Evolutionary conservation across 176 grass and related monocot genomes (phyloP), one percentile per base, ranked within the genome.

Genomic region (Oryza australiensis): DNA sequence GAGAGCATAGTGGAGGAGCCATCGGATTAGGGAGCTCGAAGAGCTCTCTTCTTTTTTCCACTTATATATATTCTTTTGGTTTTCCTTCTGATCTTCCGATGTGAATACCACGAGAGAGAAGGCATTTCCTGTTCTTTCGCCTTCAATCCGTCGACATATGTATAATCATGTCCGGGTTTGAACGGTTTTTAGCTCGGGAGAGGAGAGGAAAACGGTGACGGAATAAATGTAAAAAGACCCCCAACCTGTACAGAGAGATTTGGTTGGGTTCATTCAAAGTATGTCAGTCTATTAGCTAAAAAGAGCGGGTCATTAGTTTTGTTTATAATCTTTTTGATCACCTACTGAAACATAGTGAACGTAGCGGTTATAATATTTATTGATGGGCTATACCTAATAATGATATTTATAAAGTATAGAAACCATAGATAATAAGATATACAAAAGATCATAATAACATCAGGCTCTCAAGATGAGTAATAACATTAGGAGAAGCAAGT

Each of bases 1-100:
- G 88, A 98, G 74, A 86, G 92, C 84, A 98, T 98, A 80, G 63
- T 83, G 68, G 95, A 98, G 81, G 90, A 96, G 80, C 34, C 82
- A 22, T 84, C 60, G 5, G 78, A 86, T 35, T 86, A 86, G 48
- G 40, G 71, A 33, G 71, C 72, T 70, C 74, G 64, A 85, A 78
- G 86, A 91, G 72, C 75, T 59, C 68, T 46, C 62, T 27, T 29
- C 42, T 30, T 74, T 6, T 6, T 55, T 55, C 51, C 55, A 60
- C 78, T 14, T 9, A 5, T 55, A 55, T 22, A 60, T 11, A 91
- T 76, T 80, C 48, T 80, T 85, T 82, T 78, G 29, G 27, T 70
- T 87, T 79, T 77, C 33, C 66, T 78, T 68, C 78, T 75, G 12
- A 82, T 78, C 73, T 89, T 64, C 78, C 78, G 83, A 81, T 85